Percentiles rank a stretch among this genome's conserved stretches.
phyloP scores from a whole-genome alignment of 1,139 yeast species.

The Hemisphaericaspora subhashii region DNA sequence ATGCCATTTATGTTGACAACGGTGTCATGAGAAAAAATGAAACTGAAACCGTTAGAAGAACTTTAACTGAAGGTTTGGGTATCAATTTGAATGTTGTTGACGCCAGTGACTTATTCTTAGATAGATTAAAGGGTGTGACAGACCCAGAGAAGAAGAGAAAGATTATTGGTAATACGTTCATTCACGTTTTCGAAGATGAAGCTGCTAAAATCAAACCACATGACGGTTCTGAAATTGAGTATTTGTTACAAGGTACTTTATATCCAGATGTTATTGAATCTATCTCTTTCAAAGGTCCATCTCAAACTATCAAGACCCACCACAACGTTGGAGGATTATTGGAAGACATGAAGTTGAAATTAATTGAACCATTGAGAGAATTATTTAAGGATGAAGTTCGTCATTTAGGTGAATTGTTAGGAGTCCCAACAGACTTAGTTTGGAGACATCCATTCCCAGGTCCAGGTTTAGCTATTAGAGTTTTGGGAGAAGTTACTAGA shows the following conservation, averaged over 20 bases:
- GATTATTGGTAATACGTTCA: conserved; percentile 96
- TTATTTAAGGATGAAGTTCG: conserved; percentile 98
- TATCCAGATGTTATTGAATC: conserved; percentile 99
- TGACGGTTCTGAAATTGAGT: conserved; percentile 89
- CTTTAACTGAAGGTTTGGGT: conserved; percentile 89
- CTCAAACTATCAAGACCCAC: conserved; percentile 98
- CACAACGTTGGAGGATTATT: conserved; percentile 98
- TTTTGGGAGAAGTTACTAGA: conserved; percentile 92
- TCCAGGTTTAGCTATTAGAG: conserved; percentile 99
- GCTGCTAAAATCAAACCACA: conserved; percentile 90
- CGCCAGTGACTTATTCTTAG: conserved; percentile 87
- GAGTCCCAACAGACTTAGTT: conserved; percentile 94
- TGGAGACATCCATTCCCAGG: conserved; percentile 99
- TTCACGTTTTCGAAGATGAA: conserved; percentile 94
- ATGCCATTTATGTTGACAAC: conserved; percentile 95
- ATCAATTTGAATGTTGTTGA: conserved; percentile 93
- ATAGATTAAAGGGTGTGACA: conserved; percentile 85
- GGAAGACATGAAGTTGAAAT: conserved; percentile 96
- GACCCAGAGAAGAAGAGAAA: conserved; percentile 99
- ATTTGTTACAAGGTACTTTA: conserved; percentile 92
- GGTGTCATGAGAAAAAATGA: conserved; percentile 97
- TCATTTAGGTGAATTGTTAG: conserved; percentile 88
- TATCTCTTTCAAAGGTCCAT: conserved; percentile 98
- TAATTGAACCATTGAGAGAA: conserved; percentile 97
- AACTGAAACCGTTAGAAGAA: conserved; percentile 82